These are phyloP conservation scores for Hypholoma sublateritium DNA, from an alignment of 768 basidiomycete genomes.

Conservation along the genomic window DNA sequence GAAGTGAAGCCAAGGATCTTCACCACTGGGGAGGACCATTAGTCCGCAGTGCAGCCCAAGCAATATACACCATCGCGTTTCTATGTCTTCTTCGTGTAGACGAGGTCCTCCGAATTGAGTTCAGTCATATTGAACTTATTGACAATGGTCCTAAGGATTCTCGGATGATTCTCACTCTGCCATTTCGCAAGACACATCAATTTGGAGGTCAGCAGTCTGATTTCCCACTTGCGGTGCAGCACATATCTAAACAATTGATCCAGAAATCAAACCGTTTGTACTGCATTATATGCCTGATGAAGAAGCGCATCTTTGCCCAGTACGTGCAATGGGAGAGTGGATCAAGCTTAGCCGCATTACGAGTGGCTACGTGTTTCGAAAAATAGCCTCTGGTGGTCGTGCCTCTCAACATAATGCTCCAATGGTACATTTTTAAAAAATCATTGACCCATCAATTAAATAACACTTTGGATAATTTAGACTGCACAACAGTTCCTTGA, in stretches of 20 bases:
- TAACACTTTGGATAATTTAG: constrained; percentile 19
- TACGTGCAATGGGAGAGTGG: constrained; percentile 32
- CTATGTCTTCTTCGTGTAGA: constrained; percentile 2
- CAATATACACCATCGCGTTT: constrained; percentile 29
- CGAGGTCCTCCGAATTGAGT: background rate
- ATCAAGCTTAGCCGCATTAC: constrained; percentile 14
- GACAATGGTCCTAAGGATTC: background rate
- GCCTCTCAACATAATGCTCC: constrained; percentile 12
- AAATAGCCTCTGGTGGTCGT: constrained; percentile 24
- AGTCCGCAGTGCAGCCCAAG: constrained; percentile 22
- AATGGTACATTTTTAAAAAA: constrained; percentile 5
- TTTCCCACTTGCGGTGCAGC: too few species aligned
- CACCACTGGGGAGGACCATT: constrained; percentile 28
- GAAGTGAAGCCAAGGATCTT: constrained; percentile 1
- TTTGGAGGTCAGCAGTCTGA: constrained; percentile 3
- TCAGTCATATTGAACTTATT: background rate
- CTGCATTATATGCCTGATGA: constrained; percentile 21
- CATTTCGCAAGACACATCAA: constrained; percentile 6
- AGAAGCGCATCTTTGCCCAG: constrained; percentile 31
- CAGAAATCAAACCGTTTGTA: constrained; percentile 14
- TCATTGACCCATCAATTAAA: background rate
- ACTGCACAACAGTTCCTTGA: constrained; percentile 34
- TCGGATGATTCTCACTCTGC: background rate
- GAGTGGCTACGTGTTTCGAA: constrained; percentile 31
- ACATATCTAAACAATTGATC: background rate